phyloP scores from a whole-genome alignment of 106 monocot genomes.

The Dendrobium catenatum region DNA sequence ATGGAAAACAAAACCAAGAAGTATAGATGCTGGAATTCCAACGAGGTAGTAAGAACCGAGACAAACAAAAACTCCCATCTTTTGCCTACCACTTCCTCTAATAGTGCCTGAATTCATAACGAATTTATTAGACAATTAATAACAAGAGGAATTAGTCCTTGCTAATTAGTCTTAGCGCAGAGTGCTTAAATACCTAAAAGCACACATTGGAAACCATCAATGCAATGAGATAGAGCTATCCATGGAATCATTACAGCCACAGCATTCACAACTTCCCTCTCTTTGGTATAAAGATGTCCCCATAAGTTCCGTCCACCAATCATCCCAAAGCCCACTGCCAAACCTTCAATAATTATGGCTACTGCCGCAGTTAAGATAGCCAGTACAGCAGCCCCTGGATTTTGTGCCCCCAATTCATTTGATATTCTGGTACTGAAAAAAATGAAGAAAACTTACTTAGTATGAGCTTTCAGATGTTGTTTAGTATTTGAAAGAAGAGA shows the following conservation, averaged over 20 bases:
- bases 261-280: conserved; percentile 24
- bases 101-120: conserved; percentile 19
- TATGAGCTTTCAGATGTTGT: too few relatives aligned
- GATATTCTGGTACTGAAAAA: conserved; percentile 28
- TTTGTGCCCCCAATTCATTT: conserved; percentile 35
- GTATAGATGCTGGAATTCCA: conserved; percentile 46
- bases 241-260: conserved; percentile 27
- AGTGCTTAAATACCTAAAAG: conserved; percentile 24
- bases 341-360: conserved; percentile 9
- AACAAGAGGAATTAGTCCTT: too few relatives aligned
- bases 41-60: conserved; percentile 46
- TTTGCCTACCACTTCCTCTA: conserved; percentile 52
- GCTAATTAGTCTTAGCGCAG: too few relatives aligned
- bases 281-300: conserved; percentile 35
- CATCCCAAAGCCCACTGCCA: conserved; percentile 4
- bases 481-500: background rate
- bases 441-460: too few relatives aligned
- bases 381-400: conserved; percentile 15
- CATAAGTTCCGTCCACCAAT: conserved; percentile 16
- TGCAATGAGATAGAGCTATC: conserved; percentile 18
- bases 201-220: conserved; percentile 25
- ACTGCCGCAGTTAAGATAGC: conserved; percentile 10
- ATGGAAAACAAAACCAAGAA: conserved; percentile 36
- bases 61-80: conserved; percentile 34
- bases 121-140: background rate